Base-by-base conservation (phyloP, 495 filamentous ascomycete genomes). In the Daldinia concentrica region DNA sequence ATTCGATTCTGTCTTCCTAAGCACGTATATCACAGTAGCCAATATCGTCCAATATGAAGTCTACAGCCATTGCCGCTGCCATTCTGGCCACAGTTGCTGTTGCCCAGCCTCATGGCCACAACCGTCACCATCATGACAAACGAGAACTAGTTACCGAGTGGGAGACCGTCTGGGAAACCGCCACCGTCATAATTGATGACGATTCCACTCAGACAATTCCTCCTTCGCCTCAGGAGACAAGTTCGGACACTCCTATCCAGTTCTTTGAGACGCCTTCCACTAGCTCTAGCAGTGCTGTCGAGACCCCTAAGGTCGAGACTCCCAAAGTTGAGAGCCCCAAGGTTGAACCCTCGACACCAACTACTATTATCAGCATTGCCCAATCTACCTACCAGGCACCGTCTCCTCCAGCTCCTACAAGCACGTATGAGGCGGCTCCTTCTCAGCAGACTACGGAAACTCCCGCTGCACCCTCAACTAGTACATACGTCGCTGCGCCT, bases 81-180 rank as follows among this genome's bases (percentile, higher is more conserved):
- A 48, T 84, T 34, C 69, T 87, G 78, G 82, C 81, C 64, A 78
- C 83, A 15, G 68, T 79, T 41, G 79, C 80, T 66, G 66, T 79
- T 55, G 83, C 83, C 26, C 81, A 86, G 69, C 84, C 82, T 37
- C 76, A 78, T 37, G 74, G 74, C 41, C 83, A 84, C 64, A 69
- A 75, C 29, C 80, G 80, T 57, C 69, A 78, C 60, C 78, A 76
- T 45, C 79, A 82, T 58, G 69, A 79, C 36, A 81, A 84, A 71
- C 81, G 81, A 29, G 79, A 76, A 8, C 68, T 84, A 43, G 79
- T 84, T 58, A 86, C 83, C 9, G 76, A 82, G 26, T 83, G 76
- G 54, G 83, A 84, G 61, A 84, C 79, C 19, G 81, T 85, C 56
- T 79, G 74, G 72, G 76, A 86, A 72, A 77, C 81, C n/a, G 80